Evolutionary conservation across 75 land plant genomes (phyloP).

Genomic region (Larix kaempferi): DNA sequence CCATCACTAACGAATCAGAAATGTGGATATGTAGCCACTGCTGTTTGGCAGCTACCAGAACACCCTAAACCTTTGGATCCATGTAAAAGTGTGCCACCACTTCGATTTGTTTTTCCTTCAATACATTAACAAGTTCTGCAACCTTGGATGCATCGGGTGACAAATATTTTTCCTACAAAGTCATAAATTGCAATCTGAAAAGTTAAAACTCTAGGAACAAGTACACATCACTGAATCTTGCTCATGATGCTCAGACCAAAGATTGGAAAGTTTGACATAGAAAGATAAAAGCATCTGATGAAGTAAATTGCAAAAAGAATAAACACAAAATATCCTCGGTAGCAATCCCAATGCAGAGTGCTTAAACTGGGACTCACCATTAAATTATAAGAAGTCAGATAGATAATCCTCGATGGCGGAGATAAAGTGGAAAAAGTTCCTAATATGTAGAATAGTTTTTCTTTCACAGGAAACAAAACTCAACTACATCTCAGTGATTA

Average conservation of each 20-base stretch:
- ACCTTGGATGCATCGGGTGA: slow-evolving; percentile 64
- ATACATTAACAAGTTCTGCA: slow-evolving; percentile 56
- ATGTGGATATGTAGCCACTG: slow-evolving; percentile 93
- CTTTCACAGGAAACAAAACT: not conserved
- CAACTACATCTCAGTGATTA: not conserved
- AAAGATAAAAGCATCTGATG: not conserved
- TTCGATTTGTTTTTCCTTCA: slow-evolving; percentile 77
- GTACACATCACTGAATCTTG: not conserved
- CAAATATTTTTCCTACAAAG: slow-evolving; percentile 77
- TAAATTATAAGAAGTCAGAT: no score
- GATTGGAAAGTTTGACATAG: not conserved
- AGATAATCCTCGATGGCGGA: no score
- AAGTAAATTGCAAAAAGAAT: not conserved
- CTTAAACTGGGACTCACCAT: not conserved
- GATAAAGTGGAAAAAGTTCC: not conserved
- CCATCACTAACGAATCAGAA: slow-evolving; percentile 98
- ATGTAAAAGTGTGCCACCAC: slow-evolving; percentile 98
- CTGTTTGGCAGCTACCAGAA: slow-evolving; percentile 90
- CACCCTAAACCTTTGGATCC: slow-evolving; percentile 99
- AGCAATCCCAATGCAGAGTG: not conserved
- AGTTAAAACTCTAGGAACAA: not conserved
- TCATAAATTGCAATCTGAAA: slow-evolving; percentile 10
- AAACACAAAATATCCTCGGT: not conserved
- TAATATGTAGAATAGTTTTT: not conserved
- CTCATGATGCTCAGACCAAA: not conserved